Evolutionary conservation across 768 basidiomycete genomes (phyloP), one percentile per base, ranked within the genome.

Genomic region (Rhizopogon vesiculosus): DNA sequence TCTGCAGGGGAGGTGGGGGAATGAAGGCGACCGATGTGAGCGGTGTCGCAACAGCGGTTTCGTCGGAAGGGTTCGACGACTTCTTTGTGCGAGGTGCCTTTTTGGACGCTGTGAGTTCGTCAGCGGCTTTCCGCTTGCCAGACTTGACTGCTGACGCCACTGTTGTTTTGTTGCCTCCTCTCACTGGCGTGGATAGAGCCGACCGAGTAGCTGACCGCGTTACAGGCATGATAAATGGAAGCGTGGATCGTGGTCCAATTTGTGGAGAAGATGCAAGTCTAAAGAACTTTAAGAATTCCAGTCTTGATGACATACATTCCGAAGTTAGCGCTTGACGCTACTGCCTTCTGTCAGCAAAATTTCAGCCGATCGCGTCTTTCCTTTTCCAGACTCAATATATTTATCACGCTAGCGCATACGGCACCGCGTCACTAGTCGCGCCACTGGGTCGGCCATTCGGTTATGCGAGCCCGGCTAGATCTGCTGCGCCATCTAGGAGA

Each of bases 151-250:
- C 55, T 45, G 53, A 39, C 45, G 28, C 56, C 3, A 4, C 25
- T 25, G 25, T 25, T 25, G 25, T 25, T 25, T 25, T 25, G 25
- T 48, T 22, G 48, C 45, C 19, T 48, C 63, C 25, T 31, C 53
- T 33, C 6, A 29, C 45, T 7, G 53, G 45, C 8, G 53, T 35
- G 13, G 57, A 54, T 12, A 33, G 5, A 22, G 45, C 28, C 22
- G 58, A 50, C 42, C 71, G 67, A 52, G 56, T 69, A 44, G 64
- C 51, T 50, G 71, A 73, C 40, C 71, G 71, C 13, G 71, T 72
- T 42, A 65, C 61, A 48, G 70, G 71, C 75, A 76, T 76, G 9
- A 5, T 64, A 55, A 57, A 38, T 49, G 35, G 38, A 22, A 35
- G 18, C 31, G 7, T 46, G 19, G 31, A 31, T 31, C n/a, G 31